phyloP scores from a whole-genome alignment of 257 asterid genomes.

The Solanum bulbocastanum region DNA sequence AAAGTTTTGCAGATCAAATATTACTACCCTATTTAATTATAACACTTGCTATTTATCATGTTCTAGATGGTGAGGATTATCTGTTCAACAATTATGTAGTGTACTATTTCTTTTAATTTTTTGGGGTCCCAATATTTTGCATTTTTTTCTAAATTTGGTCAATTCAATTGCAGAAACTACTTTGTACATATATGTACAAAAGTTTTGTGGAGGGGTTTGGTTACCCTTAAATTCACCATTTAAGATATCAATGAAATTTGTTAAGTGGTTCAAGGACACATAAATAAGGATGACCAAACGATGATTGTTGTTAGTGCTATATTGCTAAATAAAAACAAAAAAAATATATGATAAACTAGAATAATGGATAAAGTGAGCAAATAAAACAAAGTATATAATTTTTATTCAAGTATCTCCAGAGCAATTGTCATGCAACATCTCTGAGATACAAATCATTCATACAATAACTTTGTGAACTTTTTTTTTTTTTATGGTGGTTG shows the following conservation, averaged over 20 bases:
- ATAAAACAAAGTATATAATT: too few species aligned
- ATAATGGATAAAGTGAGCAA: neutral
- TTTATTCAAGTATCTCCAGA: neutral
- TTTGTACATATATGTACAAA: neutral
- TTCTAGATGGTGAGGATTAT: neutral
- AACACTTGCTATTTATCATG: neutral
- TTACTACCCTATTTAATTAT: neutral
- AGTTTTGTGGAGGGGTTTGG: neutral
- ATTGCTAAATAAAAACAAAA: neutral
- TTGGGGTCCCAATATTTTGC: neutral
- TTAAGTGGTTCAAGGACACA: neutral
- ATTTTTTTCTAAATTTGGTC: neutral
- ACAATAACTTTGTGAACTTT: too few species aligned
- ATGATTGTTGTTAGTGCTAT: neutral
- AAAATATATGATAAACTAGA: too few species aligned
- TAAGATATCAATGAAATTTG: neutral
- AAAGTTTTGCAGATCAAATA: neutral
- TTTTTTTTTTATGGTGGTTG: too few species aligned
- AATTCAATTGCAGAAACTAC: neutral
- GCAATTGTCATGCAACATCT: neutral
- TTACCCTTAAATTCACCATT: neutral
- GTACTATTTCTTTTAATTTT: neutral
- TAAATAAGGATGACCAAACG: too few species aligned
- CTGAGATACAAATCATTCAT: neutral
- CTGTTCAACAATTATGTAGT: neutral